These are phyloP conservation scores for Solanum hybrid DNA, from an alignment of 305 asterid species.

Conservation along the genomic window DNA sequence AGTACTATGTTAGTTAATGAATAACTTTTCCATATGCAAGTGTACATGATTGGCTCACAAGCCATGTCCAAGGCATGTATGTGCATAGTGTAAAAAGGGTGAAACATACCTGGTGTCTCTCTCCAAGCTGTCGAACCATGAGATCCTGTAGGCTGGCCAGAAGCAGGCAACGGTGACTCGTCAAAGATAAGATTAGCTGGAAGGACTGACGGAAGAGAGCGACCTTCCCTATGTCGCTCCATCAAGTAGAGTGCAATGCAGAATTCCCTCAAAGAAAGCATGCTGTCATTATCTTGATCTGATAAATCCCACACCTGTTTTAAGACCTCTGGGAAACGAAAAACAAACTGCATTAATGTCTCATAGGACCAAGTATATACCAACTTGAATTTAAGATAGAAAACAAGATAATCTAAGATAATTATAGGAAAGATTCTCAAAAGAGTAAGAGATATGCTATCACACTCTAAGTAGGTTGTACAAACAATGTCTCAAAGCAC, in stretches of 20 bases:
- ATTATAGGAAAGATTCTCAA: neutral
- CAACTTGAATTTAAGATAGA: neutral
- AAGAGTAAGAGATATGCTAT: neutral
- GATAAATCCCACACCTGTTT: conserved; percentile 97
- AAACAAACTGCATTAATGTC: neutral
- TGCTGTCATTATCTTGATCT: conserved; percentile 93
- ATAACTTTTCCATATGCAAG: neutral
- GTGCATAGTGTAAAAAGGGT: neutral
- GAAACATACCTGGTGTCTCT: conserved; percentile 51
- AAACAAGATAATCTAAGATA: neutral
- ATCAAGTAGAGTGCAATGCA: conserved; percentile 89
- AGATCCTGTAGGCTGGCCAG: conserved; percentile 42
- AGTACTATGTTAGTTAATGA: neutral
- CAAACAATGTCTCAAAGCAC: neutral
- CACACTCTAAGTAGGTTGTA: neutral
- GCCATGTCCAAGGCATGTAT: neutral
- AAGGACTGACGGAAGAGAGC: conserved; percentile 59
- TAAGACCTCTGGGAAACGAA: conserved; percentile 67
- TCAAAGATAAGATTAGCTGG: conserved; percentile 65
- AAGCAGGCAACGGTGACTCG: conserved; percentile 38
- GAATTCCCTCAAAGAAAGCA: conserved; percentile 88
- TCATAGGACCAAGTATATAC: neutral
- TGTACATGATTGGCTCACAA: neutral
- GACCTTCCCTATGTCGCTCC: conserved; percentile 92
- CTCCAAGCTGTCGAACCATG: conserved; percentile 55